Evolutionary conservation across 169 alveolate genomes (phyloP).

Genomic region (Plasmodium billcollinsi): DNA sequence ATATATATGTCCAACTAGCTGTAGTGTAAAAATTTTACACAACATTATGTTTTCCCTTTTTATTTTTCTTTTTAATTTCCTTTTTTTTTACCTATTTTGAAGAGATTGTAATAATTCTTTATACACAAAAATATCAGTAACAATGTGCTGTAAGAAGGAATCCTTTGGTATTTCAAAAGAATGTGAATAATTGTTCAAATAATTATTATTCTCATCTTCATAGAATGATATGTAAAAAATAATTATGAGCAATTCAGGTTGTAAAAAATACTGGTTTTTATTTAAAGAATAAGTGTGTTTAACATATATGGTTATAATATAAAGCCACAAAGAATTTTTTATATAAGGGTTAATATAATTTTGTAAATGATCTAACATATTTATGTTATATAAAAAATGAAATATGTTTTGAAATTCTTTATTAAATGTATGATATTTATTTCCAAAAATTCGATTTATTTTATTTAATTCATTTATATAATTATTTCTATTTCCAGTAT

Average conservation of each 20-base stretch:
- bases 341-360: conserved; percentile 51
- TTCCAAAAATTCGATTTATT: conserved; percentile 68
- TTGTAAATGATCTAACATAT: conserved; percentile 23
- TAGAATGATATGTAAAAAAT: conserved; percentile 63
- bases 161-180: conserved; percentile 22
- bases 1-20: conserved; percentile 1
- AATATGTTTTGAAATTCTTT: conserved; percentile 9
- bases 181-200: conserved; percentile 25
- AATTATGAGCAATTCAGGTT: conserved; percentile 53
- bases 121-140: conserved; percentile 42
- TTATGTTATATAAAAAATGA: conserved; percentile 16
- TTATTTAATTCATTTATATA: conserved; percentile 54
- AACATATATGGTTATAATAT: conserved; percentile 30
- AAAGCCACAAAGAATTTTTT: conserved; percentile 59
- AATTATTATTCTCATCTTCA: conserved; percentile 9
- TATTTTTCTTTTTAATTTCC: neutral
- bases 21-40: neutral
- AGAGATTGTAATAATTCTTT: conserved; percentile 23
- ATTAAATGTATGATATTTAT: conserved; percentile 5
- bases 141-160: neutral
- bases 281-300: conserved; percentile 25
- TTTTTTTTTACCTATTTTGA: conserved; percentile 20
- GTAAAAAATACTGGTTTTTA: neutral
- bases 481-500: conserved; percentile 54
- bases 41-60: too few species aligned